Base-by-base conservation (phyloP, 2,329 filamentous ascomycete genomes). In the Aspergillus sojae region DNA sequence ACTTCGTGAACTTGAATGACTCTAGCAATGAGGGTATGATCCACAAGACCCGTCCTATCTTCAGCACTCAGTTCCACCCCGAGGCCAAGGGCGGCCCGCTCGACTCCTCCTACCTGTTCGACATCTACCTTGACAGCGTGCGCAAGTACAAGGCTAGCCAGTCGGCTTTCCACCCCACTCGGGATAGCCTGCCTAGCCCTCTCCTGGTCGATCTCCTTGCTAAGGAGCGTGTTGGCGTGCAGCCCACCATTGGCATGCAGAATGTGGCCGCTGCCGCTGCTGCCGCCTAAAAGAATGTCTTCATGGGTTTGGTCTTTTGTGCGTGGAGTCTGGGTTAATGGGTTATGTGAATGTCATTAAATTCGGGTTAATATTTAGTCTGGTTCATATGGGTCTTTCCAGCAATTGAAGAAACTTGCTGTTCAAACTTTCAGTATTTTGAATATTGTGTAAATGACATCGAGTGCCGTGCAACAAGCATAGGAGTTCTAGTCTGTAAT, bases 1-100 rank as follows among this genome's bases (percentile, higher is more conserved):
- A 96, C 86, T 99, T 98, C 78, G 90, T 96, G 80, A 98, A 99
- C 85, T 85, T 98, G 70, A 99, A 98, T 81, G 95, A 99, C 76
- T 92, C 93, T 66, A 94, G 91, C 80, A 99, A 99, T 80, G 95
- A 99, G 84, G 94, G 88, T 83, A 93, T 99, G 88, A 93, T 97
- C 78, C 95, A 99, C 86, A 93, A 91, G 82, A 91, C 91, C 63
- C 92, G 94, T 41, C 95, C 95, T 67, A 99, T 99, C 78, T 98
- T 99, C 86, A 94, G 92, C 68, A 97, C 94, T 28, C 95, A 99
- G 81, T 99, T 99, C 89, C 95, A 99, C 78, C 95, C 95, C 19
- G 95, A 99, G 82, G 95, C 95, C 71, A 97, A 97, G 85, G 95
- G 95, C 65, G 95, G 95, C 60, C 95, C 95, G 60, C 91, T 97